These are phyloP conservation scores for Clavispora phyllophila DNA, from an alignment of 805 yeast species.

Conservation along the genomic window DNA sequence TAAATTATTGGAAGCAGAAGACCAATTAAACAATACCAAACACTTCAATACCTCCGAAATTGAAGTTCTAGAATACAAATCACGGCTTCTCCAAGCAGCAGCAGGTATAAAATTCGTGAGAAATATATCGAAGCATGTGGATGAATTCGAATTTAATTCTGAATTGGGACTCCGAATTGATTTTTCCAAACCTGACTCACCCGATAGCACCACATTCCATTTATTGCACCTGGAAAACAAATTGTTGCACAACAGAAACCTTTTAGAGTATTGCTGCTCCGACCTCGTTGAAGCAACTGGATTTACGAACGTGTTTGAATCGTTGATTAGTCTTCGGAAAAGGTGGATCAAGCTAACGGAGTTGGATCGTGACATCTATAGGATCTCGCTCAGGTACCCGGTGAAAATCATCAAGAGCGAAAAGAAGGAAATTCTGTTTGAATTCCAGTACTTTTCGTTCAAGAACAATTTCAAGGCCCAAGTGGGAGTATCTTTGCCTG, in stretches of 20 bases:
- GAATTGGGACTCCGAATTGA: constrained; percentile 7
- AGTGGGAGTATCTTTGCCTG: constrained; percentile 3
- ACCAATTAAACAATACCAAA: constrained; percentile 5
- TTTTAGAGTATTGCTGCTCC: constrained; percentile 11
- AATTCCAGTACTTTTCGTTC: constrained; percentile 5
- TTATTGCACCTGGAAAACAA: not conserved
- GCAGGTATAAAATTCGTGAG: constrained; percentile 19
- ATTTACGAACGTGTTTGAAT: constrained; percentile 11
- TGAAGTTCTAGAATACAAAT: constrained; percentile 12
- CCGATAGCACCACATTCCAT: constrained; percentile 5
- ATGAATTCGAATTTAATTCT: constrained; percentile 10
- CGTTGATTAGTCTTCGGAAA: constrained; percentile 3
- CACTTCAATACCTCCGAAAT: constrained; percentile 11
- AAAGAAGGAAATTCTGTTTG: constrained; percentile 2
- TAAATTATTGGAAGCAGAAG: constrained; percentile 1
- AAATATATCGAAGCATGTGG: not conserved
- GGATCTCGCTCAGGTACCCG: constrained; percentile 26
- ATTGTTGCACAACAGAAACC: constrained; percentile 14
- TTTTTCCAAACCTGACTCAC: constrained; percentile 4
- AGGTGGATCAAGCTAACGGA: constrained; percentile 11
- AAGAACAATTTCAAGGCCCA: constrained; percentile 5
- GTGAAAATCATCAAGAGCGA: constrained; percentile 7
- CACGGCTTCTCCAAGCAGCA: constrained; percentile 22
- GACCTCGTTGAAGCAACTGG: constrained; percentile 6
- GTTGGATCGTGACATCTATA: constrained; percentile 28